Percentiles rank a stretch among this genome's conserved stretches.
Conservation (phyloP, 2,329 filamentous ascomycete genomes). For the Sarocladium oryzae region DNA sequence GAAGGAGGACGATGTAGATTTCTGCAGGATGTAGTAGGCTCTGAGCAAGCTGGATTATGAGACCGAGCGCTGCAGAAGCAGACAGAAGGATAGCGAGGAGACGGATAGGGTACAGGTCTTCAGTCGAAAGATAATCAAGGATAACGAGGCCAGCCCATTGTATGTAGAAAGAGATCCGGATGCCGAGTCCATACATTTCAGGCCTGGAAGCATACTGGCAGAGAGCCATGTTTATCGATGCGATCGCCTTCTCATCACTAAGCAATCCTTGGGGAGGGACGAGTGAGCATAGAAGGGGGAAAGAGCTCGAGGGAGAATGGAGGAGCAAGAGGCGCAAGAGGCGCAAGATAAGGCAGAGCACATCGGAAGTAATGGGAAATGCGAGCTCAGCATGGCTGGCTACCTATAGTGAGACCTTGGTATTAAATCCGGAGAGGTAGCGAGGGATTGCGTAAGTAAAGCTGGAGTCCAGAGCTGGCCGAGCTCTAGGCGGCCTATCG, state of each 20-base stretch:
- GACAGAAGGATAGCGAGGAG: slow-evolving; percentile 2
- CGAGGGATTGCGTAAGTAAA: slow-evolving; percentile 2
- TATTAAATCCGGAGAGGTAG: too few relatives aligned
- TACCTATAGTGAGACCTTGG: not conserved
- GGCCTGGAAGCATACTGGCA: slow-evolving; percentile 22
- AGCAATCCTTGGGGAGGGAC: not conserved
- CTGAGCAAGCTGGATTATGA: slow-evolving; percentile 20
- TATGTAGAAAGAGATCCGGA: slow-evolving; percentile 27
- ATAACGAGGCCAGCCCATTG: slow-evolving; percentile 29
- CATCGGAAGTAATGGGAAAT: not conserved
- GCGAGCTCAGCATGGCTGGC: not conserved
- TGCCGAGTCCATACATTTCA: slow-evolving; percentile 28
- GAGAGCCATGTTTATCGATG: slow-evolving; percentile 13
- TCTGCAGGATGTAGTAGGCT: slow-evolving; percentile 21
- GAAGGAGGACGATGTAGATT: slow-evolving; percentile 25
- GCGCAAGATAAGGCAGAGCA: not conserved
- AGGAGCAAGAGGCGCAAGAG: not conserved
- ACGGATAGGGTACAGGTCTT: slow-evolving; percentile 2
- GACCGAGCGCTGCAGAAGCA: slow-evolving; percentile 14
- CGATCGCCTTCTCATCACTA: not conserved
- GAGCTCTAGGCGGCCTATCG: slow-evolving; percentile 3
- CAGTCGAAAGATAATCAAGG: not conserved
- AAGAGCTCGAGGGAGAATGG: not conserved
- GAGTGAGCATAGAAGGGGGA: not conserved
- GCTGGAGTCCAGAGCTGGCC: not conserved